Evolutionary conservation across 768 basidiomycete genomes (phyloP), one percentile per base, ranked within the genome.

Genomic region (Pleurotus ostreatus): DNA sequence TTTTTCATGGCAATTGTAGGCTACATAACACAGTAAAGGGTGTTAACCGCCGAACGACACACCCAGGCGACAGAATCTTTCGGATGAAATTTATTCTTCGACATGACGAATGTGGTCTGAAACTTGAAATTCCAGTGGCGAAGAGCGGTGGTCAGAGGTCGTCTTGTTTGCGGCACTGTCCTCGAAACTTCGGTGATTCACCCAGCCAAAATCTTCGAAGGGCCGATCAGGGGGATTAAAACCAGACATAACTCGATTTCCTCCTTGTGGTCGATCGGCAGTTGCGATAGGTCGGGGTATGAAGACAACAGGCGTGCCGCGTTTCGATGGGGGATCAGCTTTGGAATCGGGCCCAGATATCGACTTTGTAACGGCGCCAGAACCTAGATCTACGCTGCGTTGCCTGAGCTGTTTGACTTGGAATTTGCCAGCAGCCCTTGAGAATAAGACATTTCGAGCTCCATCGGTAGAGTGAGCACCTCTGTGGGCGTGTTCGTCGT

Each of bases 351-450:
- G 41, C 5, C 41, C n/a, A 1, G n/a, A 16, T 44, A 5, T 44
- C 7, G n/a, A 16, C 41, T 44, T n/a, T n/a, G n/a, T 22, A 44
- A 5, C 20, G 13, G 41, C 20, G 39, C 9, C 3, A 25, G 38
- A 6, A 1, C 2, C 18, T 53, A 26, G 51, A 5, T 23, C 26
- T 49, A 2, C 18, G 25, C 38, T 18, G 22, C 51, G 38, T n/a
- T 25, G 39, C 51, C 51, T 53, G 26, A 53, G 51, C 18, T 25
- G 34, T 22, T 53, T 53, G 34, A 53, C 39, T 13, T 53, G 51
- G 39, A 53, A 53, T 23, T 41, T 39, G 18, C 51, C 51, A 7
- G 11, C 26, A 12, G 51, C 22, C n/a, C 51, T 53, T 11, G 51
- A 53, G 23, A 53, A 47, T 15, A 47, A 18, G 20, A 53, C 34